phyloP scores from a whole-genome alignment of 2,329 filamentous ascomycete genomes.

The Tympanopsis confertula region DNA sequence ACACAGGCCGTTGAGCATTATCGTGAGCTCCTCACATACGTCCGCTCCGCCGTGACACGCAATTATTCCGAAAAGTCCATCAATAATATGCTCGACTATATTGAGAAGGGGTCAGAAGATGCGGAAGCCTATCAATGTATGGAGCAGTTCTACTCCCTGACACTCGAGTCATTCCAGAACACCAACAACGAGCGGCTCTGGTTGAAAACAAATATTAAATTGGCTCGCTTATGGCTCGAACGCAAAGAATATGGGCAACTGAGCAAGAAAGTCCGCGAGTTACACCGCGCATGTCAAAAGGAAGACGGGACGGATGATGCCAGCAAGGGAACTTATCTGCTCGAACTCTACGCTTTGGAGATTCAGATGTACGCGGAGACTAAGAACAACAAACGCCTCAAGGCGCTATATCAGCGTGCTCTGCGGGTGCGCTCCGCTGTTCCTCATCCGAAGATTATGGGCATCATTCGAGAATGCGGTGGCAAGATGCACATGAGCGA shows the following conservation, averaged over 20 bases:
- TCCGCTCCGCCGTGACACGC: conserved; percentile 89
- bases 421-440: conserved; percentile 91
- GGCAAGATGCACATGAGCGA: conserved; percentile 99
- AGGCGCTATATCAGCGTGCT: conserved; percentile 81
- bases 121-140: conserved; percentile 68
- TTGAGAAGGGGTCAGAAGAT: conserved; percentile 65
- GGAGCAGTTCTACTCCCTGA: conserved; percentile 90
- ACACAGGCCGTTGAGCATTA: conserved; percentile 79
- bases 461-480: conserved; percentile 94
- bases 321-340: conserved; percentile 88
- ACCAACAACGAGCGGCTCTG: conserved; percentile 95
- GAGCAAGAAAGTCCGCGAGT: conserved; percentile 71
- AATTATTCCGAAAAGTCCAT: conserved; percentile 99
- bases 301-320: conserved; percentile 83
- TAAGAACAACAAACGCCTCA: conserved; percentile 93
- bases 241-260: conserved; percentile 77
- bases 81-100: conserved; percentile 97
- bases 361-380: conserved; percentile 98
- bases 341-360: conserved; percentile 92
- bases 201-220: conserved; percentile 97
- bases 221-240: conserved; percentile 81
- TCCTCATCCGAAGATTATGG: conserved; percentile 97
- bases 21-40: conserved; percentile 87
- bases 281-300: conserved; percentile 79
- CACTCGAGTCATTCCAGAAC: conserved; percentile 86